Evolutionary conservation across 345 rosid genomes (phyloP), one percentile per base, ranked within the genome.

Genomic region (Microthlaspi erraticum): DNA sequence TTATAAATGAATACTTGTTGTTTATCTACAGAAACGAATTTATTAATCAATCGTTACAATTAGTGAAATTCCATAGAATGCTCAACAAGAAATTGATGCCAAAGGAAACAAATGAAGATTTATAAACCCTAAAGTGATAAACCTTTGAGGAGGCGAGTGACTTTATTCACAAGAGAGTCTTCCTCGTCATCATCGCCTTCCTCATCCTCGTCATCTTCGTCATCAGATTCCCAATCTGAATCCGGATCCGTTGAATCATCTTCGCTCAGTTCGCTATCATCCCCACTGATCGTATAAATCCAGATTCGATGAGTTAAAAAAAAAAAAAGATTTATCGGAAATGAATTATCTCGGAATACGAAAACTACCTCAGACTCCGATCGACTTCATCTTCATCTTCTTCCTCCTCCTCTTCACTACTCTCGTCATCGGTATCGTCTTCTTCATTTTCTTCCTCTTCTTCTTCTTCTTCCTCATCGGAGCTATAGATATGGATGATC

Each of bases 111-210:
- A 48, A 70, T 45, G 33, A 45, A 48, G 60, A 49, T 19, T 58
- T 4, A 56, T 32, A 68, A 64, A 29, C 64, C 64, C 74, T n/a
- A 70, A 67, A 19, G 32, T 29, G 39, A 18, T 26, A 77, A 70
- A 83, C 85, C 90, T 78, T 75, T 58, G 54, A 87, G 81, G 34
- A 82, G 77, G 51, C 68, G 50, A 59, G 79, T 62, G 67, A 83
- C 83, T 77, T 65, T 76, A 37, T 68, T 39, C 63, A 78, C 81
- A 49, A 81, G 74, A 70, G 83, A 75, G 51, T 79, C 82, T 23
- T 76, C 83, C 2, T 71, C 80, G 1, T 71, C 71, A 1, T 66
- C 78, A 5, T 76, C 83, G 4, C 57, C 51, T 5, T 71, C 82
- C 0, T 75, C 77, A 4, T 39, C 77, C 2, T 70, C 83, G 1